A percentile compares a stretch with the other conserved stretches of the same genome.
Conservation (phyloP, 2,329 filamentous ascomycete genomes). For the Ascochyta viciae-villosae region DNA sequence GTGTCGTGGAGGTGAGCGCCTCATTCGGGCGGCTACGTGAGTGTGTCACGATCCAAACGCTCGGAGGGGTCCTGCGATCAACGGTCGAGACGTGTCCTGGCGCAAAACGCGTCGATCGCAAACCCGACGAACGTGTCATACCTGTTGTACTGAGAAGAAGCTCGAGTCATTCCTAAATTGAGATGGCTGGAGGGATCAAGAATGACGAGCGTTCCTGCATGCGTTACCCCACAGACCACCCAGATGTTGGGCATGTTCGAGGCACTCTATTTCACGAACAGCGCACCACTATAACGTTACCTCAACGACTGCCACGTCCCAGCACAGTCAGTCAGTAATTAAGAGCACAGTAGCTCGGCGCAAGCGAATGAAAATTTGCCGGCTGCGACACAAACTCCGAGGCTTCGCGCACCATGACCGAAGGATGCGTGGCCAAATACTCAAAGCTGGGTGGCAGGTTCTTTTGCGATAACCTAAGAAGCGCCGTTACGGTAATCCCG, state of each 20-base stretch:
- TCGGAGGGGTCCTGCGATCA: background rate
- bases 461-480: background rate
- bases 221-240: background rate
- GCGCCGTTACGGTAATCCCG: background rate
- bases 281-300: background rate
- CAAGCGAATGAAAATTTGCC: too few species aligned
- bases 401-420: too few species aligned
- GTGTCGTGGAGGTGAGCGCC: background rate
- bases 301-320: background rate
- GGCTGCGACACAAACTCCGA: too few species aligned
- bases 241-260: background rate
- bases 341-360: too few species aligned
- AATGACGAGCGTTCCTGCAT: background rate
- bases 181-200: constrained; percentile 5
- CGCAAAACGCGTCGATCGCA: background rate
- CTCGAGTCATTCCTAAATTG: constrained; percentile 3
- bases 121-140: background rate
- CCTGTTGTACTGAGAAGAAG: background rate
- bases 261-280: background rate
- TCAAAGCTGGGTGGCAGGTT: background rate
- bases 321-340: background rate
- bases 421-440: background rate
- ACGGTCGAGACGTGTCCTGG: background rate
- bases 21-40: background rate
- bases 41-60: background rate